A percentile compares a stretch with the other conserved stretches of the same genome.
phyloP scores from a whole-genome alignment of 495 filamentous ascomycete species.

The Extremus antarcticus region DNA sequence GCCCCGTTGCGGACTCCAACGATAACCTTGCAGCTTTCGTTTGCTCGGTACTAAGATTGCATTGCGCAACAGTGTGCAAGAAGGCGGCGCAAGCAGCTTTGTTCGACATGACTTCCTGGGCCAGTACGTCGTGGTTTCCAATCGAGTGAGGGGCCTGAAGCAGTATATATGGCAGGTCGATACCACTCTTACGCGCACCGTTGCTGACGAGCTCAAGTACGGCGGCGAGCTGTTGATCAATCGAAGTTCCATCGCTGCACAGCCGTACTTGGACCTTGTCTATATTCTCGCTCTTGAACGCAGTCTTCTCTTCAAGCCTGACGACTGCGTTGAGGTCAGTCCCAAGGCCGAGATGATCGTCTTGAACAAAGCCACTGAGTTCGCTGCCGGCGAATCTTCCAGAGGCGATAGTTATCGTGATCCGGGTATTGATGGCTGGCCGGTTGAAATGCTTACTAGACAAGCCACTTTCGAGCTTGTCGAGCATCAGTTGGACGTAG shows the following conservation, averaged over 20 bases:
- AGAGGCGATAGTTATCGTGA: neutral
- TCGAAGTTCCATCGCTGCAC: neutral
- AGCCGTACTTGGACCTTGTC: neutral
- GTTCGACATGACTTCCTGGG: neutral
- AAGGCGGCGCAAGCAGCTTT: neutral
- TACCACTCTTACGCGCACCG: neutral
- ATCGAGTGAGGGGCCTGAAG: neutral
- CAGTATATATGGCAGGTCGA: neutral
- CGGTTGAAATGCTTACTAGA: neutral
- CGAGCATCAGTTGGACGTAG: neutral
- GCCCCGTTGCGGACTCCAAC: neutral
- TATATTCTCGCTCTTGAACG: too few relatives aligned
- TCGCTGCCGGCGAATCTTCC: neutral
- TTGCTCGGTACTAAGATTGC: neutral
- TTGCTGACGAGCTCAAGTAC: neutral
- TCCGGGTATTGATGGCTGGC: neutral
- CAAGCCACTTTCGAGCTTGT: neutral
- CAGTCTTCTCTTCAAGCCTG: neutral
- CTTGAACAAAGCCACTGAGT: neutral
- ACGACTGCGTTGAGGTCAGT: neutral
- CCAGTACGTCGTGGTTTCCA: neutral
- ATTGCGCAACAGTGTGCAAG: neutral
- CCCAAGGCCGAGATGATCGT: neutral
- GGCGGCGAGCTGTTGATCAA: neutral
- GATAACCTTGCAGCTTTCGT: neutral